Evolutionary conservation across 192 early-diverging fungal genomes (phyloP).

Genomic region (Mortierella alpina): DNA sequence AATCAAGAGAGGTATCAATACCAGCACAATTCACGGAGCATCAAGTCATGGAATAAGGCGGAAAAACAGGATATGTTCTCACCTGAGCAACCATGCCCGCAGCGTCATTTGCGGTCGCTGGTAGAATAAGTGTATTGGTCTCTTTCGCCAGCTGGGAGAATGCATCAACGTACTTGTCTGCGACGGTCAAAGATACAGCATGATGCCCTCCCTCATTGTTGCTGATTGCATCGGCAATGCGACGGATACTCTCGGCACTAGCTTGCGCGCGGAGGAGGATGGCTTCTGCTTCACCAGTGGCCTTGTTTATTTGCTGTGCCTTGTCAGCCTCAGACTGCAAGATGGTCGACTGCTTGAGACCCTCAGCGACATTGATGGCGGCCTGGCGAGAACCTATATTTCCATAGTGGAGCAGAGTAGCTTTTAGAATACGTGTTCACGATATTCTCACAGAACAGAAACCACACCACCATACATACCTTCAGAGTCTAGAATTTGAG

Average conservation of each 20-base stretch:
- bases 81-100: constrained; percentile 91
- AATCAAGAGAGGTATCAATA: neutral
- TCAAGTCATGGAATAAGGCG: neutral
- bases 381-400: constrained; percentile 76
- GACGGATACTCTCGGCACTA: constrained; percentile 79
- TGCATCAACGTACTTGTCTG: constrained; percentile 97
- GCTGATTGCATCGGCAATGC: constrained; percentile 79
- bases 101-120: constrained; percentile 81
- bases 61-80: constrained; percentile 1
- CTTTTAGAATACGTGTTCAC: neutral
- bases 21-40: neutral
- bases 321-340: constrained; percentile 94
- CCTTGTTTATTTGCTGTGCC: constrained; percentile 87
- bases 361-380: constrained; percentile 97
- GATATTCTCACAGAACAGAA: neutral
- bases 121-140: constrained; percentile 90
- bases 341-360: constrained; percentile 87
- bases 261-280: constrained; percentile 86
- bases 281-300: constrained; percentile 87
- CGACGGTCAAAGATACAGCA: constrained; percentile 89
- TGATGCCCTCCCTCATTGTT: constrained; percentile 71
- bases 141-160: constrained; percentile 92
- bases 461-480: constrained; percentile 20
- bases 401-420: neutral
- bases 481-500: constrained; percentile 92